Percentiles rank a stretch among this genome's conserved stretches.
Evolutionary conservation across 768 basidiomycete genomes (phyloP).

Genomic region (Boletellus sp.): DNA sequence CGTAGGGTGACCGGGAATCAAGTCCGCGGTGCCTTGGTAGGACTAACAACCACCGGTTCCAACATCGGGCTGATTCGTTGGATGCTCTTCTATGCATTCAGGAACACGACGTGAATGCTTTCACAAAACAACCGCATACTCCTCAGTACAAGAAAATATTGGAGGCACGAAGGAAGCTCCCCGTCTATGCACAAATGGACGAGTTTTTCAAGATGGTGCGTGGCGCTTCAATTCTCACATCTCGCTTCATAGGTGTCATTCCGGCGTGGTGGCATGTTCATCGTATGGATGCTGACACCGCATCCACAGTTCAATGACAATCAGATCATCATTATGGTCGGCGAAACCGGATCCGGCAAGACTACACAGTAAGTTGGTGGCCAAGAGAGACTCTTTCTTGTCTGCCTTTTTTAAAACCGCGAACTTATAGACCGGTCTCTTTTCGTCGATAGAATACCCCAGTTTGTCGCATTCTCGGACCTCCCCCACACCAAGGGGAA

Average conservation of each 20-base stretch:
- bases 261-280: not conserved
- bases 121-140: constrained; percentile 77
- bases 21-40: constrained; percentile 68
- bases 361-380: constrained; percentile 77
- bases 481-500: constrained; percentile 87
- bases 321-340: constrained; percentile 88
- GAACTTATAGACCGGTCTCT: constrained; percentile 28
- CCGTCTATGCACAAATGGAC: constrained; percentile 89
- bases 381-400: constrained; percentile 16
- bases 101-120: constrained; percentile 83
- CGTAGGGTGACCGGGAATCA: constrained; percentile 63
- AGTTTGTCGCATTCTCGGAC: constrained; percentile 93
- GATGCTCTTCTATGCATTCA: constrained; percentile 36
- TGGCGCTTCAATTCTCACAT: constrained; percentile 11
- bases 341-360: constrained; percentile 95
- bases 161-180: constrained; percentile 79
- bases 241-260: not conserved
- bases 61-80: not conserved
- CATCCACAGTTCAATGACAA: constrained; percentile 32
- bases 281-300: not conserved
- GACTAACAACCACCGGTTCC: constrained; percentile 18
- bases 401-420: constrained; percentile 18
- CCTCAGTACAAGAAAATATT: constrained; percentile 84
- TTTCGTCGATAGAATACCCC: constrained; percentile 72
- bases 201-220: constrained; percentile 88